phyloP scores from a whole-genome alignment of 179 eudicot species.

The Silene vulgaris region DNA sequence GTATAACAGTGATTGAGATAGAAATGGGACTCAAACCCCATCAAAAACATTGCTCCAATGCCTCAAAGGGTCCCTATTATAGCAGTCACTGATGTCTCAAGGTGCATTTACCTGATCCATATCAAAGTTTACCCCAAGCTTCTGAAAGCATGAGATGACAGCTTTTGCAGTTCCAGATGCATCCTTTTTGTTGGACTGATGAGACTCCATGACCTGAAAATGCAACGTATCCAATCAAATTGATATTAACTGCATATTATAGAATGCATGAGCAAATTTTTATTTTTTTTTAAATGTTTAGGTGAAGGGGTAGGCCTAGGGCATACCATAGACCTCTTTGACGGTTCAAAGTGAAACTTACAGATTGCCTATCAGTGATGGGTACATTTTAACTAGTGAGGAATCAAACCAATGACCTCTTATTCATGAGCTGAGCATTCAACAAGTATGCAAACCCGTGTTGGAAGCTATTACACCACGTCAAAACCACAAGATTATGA shows the following conservation, averaged over 20 bases:
- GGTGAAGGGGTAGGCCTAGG: too few species aligned
- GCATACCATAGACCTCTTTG: too few species aligned
- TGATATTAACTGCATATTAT: background rate
- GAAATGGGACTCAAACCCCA: background rate
- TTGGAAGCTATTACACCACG: background rate
- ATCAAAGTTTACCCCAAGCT: conserved; percentile 71
- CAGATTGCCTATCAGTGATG: too few species aligned
- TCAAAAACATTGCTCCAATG: too few species aligned
- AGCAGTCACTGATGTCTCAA: background rate
- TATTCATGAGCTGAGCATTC: too few species aligned
- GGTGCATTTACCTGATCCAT: conserved; percentile 51
- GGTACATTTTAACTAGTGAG: too few species aligned
- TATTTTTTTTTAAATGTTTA: too few species aligned
- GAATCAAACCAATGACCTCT: too few species aligned
- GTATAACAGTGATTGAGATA: background rate
- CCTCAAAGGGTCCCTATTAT: background rate
- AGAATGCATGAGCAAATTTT: background rate
- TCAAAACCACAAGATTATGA: background rate
- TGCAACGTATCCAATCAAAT: background rate
- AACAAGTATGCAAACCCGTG: too few species aligned
- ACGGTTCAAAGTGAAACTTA: too few species aligned
- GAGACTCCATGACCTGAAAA: conserved; percentile 76
- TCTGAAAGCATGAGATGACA: conserved; percentile 85
- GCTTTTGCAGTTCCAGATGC: conserved; percentile 95
- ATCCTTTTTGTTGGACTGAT: conserved; percentile 76